phyloP scores from a whole-genome alignment of 768 basidiomycete species.

The Lanmaoa rubissima region DNA sequence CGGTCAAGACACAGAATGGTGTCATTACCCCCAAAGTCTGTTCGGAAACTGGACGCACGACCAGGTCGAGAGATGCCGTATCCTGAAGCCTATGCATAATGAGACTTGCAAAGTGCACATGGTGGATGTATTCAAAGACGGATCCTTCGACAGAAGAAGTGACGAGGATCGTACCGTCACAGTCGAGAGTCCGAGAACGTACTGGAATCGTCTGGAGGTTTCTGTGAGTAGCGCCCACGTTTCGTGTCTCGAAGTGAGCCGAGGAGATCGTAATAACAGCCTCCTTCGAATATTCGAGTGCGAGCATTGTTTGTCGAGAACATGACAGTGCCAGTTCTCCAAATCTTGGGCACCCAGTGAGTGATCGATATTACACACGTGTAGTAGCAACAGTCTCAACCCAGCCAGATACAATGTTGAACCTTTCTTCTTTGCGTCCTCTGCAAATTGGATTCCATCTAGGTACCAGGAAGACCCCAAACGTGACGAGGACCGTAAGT shows the following conservation, averaged over 20 bases:
- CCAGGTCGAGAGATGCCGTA: conserved; percentile 31
- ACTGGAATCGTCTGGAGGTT: conserved; percentile 31
- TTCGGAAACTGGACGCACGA: conserved; percentile 37
- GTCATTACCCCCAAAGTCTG: conserved; percentile 30
- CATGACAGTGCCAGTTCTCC: conserved; percentile 48
- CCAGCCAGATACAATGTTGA: conserved; percentile 51
- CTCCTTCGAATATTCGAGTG: conserved; percentile 39
- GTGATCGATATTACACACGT: conserved; percentile 3
- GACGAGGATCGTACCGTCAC: neutral
- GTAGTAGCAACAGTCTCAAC: neutral
- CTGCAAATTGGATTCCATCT: conserved; percentile 65
- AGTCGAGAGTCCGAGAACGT: conserved; percentile 21
- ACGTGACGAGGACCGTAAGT: conserved; percentile 49
- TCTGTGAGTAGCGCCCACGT: conserved; percentile 32
- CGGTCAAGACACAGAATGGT: conserved; percentile 20
- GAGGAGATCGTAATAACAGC: conserved; percentile 12
- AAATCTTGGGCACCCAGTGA: conserved; percentile 58
- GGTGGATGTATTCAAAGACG: conserved; percentile 22
- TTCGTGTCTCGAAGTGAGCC: neutral
- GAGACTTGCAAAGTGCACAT: conserved; percentile 22
- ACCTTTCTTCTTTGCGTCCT: conserved; percentile 65
- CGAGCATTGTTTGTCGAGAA: conserved; percentile 53
- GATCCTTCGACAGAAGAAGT: conserved; percentile 14
- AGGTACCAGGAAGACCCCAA: conserved; percentile 55
- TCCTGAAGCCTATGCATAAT: conserved; percentile 10